These are phyloP conservation scores for Gilbertella persicaria DNA, from an alignment of 371 early-diverging fungal species.

Conservation along the genomic window DNA sequence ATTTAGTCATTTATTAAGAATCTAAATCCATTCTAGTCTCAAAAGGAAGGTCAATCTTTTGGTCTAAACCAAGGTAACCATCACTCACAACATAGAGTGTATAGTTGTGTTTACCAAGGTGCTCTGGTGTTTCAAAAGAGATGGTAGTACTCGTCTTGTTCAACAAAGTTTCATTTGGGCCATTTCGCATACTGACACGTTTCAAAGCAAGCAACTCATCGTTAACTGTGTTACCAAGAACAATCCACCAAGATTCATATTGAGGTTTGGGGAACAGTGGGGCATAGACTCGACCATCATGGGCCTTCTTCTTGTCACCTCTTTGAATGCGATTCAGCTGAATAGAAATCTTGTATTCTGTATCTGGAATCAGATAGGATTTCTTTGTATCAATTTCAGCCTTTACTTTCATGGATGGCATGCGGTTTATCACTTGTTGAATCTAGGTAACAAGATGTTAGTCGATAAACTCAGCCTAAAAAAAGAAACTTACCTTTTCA, in stretches of 20 bases:
- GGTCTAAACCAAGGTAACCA: constrained; percentile 83
- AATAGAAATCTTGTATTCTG: constrained; percentile 54
- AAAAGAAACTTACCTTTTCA: constrained; percentile 32
- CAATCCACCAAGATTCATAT: constrained; percentile 89
- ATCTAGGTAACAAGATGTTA: constrained; percentile 36
- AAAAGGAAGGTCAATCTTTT: constrained; percentile 56
- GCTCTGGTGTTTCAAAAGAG: constrained; percentile 68
- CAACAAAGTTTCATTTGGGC: constrained; percentile 49
- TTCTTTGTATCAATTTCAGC: constrained; percentile 41
- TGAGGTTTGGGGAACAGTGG: constrained; percentile 89
- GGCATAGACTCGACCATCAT: constrained; percentile 68
- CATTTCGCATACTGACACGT: constrained; percentile 70
- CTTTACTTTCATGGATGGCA: constrained; percentile 63
- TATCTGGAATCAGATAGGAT: constrained; percentile 46
- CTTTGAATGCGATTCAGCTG: constrained; percentile 38
- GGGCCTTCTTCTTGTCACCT: constrained; percentile 31
- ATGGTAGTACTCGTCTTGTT: constrained; percentile 46
- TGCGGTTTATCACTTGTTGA: constrained; percentile 50
- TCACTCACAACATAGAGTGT: constrained; percentile 71
- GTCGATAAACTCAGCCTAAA: neutral
- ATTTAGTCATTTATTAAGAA: no score
- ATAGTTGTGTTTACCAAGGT: constrained; percentile 62
- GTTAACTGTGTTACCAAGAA: constrained; percentile 66
- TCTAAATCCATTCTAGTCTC: constrained; percentile 41
- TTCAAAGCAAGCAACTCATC: constrained; percentile 78